These are phyloP conservation scores for Fusarium stilboides DNA, from an alignment of 2,329 filamentous ascomycete species.

Conservation along the genomic window DNA sequence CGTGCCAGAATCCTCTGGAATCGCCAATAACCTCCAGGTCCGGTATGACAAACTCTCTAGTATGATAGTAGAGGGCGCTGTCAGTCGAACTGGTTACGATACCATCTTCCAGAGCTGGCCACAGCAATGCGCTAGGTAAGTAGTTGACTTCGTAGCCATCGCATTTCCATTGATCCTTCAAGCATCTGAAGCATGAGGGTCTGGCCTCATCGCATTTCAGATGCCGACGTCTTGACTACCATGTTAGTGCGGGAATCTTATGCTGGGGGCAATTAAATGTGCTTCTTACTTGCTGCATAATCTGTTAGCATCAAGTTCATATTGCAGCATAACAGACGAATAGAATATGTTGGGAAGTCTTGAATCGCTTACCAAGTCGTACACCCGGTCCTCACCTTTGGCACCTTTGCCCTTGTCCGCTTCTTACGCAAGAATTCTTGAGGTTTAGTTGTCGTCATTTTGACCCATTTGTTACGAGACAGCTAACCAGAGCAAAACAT, in stretches of 20 bases:
- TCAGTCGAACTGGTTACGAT: neutral
- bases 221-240: constrained; percentile 34
- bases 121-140: neutral
- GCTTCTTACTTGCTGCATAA: constrained; percentile 22
- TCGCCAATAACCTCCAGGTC: constrained; percentile 3
- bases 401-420: constrained; percentile 30
- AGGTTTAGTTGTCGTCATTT: constrained; percentile 9
- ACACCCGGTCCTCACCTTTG: constrained; percentile 35
- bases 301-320: neutral
- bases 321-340: no score
- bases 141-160: constrained; percentile 31
- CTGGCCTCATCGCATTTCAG: constrained; percentile 38
- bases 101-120: constrained; percentile 1
- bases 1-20: constrained; percentile 17
- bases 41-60: neutral
- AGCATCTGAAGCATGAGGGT: constrained; percentile 25
- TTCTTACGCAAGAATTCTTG: constrained; percentile 22
- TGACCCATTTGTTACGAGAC: constrained; percentile 8
- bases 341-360: no score
- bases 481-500: constrained; percentile 1
- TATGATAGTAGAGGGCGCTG: constrained; percentile 13
- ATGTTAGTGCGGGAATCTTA: neutral
- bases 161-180: constrained; percentile 27
- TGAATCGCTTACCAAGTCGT: constrained; percentile 31
- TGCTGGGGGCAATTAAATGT: neutral